Evolutionary conservation across 768 basidiomycete species (phyloP).

Genomic region (Rhizopogon vinicolor): DNA sequence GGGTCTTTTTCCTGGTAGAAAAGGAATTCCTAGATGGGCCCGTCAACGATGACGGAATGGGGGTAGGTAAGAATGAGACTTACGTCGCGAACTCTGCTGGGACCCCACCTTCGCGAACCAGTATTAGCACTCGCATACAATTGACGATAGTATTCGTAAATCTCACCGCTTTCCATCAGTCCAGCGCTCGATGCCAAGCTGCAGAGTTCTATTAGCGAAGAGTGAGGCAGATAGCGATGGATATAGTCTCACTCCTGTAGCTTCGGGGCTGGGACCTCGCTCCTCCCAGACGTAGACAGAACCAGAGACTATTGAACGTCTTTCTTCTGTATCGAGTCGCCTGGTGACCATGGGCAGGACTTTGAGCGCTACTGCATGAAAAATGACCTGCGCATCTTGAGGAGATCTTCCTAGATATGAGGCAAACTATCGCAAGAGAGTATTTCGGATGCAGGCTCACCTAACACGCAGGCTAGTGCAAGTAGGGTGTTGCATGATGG

Average conservation of each 20-base stretch:
- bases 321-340: conserved; percentile 72
- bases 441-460: conserved; percentile 10
- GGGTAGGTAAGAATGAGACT: conserved; percentile 19
- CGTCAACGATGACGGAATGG: background rate
- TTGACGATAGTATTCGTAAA: background rate
- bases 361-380: conserved; percentile 61
- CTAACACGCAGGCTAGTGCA: conserved; percentile 56
- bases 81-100: conserved; percentile 73
- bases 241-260: conserved; percentile 50
- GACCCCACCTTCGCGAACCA: conserved; percentile 54
- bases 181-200: conserved; percentile 81
- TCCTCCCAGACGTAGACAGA: conserved; percentile 85
- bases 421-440: background rate
- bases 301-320: conserved; percentile 64
- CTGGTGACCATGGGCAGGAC: conserved; percentile 64
- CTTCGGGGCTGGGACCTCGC: conserved; percentile 60
- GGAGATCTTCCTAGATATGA: conserved; percentile 35
- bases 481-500: conserved; percentile 64
- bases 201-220: conserved; percentile 5
- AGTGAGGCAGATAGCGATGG: background rate
- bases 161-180: conserved; percentile 59
- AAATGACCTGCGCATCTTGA: conserved; percentile 67
- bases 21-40: conserved; percentile 57
- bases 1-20: conserved; percentile 68
- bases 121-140: background rate